phyloP scores from a whole-genome alignment of 164 flowering plant genomes.

The Aristolochia contorta region DNA sequence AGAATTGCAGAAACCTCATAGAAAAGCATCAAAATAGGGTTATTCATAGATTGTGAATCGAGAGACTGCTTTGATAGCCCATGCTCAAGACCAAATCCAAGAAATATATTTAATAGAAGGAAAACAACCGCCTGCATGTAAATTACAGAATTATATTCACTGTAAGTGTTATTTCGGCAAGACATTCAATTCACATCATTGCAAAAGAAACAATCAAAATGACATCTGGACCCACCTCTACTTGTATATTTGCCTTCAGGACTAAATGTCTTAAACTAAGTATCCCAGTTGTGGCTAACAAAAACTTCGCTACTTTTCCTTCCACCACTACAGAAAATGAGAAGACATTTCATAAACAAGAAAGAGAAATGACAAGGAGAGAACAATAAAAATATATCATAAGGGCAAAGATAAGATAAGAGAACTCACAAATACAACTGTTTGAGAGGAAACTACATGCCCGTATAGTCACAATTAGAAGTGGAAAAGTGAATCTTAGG shows the following conservation, averaged over 20 bases:
- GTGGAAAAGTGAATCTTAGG: conserved; percentile 29
- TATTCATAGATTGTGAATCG: conserved; percentile 31
- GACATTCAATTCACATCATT: not conserved
- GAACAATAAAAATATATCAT: not conserved
- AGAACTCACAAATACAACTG: conserved; percentile 81
- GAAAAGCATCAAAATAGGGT: conserved; percentile 31
- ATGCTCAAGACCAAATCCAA: conserved; percentile 51
- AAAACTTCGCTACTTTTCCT: conserved; percentile 85
- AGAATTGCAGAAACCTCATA: conserved; percentile 44
- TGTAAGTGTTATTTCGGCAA: not conserved
- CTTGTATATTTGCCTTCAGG: conserved; percentile 30
- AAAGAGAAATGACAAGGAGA: not conserved
- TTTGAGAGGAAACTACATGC: conserved; percentile 87
- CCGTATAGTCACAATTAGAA: conserved; percentile 47
- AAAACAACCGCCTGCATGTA: conserved; percentile 54
- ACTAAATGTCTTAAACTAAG: conserved; percentile 47
- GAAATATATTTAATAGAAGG: conserved; percentile 39
- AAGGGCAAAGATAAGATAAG: not conserved
- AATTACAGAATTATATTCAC: not conserved
- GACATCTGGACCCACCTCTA: conserved; percentile 42
- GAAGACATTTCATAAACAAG: no score
- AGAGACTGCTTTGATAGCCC: conserved; percentile 80
- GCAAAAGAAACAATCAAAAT: not conserved
- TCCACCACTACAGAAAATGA: conserved; percentile 63
- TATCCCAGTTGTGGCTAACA: conserved; percentile 74